Base-by-base conservation (phyloP, 495 filamentous ascomycete species). In the Trichoderma erinaceum region DNA sequence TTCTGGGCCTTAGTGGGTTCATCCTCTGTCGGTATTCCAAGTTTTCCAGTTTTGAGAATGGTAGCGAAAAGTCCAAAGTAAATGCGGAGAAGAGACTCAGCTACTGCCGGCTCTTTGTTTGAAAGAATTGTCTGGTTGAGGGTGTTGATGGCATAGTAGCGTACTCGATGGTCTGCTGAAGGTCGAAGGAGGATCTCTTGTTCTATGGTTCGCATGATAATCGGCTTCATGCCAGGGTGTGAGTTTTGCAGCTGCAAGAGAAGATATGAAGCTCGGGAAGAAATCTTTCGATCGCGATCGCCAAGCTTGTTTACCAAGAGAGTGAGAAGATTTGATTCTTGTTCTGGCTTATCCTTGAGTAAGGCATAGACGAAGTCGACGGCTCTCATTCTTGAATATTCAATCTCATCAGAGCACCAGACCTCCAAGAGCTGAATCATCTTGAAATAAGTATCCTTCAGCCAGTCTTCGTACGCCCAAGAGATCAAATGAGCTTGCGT, bases 81-180 rank as follows among this genome's bases (percentile, higher is more conserved):
- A 52, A 98, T 90, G 43, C 91, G 86, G 7, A 98, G 78, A 44
- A 99, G 79, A 65, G 89, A 89, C 72, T 88, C 85, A 1, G 92
- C 93, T n/a, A 96, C 85, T 41, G 87, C 81, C 38, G 92, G 88
- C 71, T 98, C 94, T 73, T 87, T 93, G 48, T 79, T 81, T 72
- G 90, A 94, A 65, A 98, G 75, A 44, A 97, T 90, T 5, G 95
- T 99, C 78, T 99, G 95, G 77, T 99, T 99, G 48, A 99, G 78
- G 3, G 95, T 97, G 73, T 97, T 98, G 74, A 94, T 88, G 32
- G 93, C 93, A 72, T 97, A 97, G 77, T 99, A 99, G 74, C 90
- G 94, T 29, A 96, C 91, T 68, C 96, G 91, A 27, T 87, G 77
- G 73, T 84, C 93, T 74, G 98, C 95, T 8, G 92, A 90, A 0